Base-by-base conservation (phyloP, 441 rosid genomes). In the Syzygium syzygioides region DNA sequence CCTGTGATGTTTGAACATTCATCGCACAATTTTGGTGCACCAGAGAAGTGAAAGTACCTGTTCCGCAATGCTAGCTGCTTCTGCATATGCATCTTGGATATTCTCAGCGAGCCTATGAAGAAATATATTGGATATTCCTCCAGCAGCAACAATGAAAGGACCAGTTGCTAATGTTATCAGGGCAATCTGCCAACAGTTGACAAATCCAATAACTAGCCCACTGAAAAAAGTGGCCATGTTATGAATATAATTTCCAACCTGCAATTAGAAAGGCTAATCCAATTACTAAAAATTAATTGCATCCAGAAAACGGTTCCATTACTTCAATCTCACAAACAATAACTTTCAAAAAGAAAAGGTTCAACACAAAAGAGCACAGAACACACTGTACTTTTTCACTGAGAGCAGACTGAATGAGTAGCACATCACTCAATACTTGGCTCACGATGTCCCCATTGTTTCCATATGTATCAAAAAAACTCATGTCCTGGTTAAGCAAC, bases 231-330 rank as follows among this genome's bases (percentile, higher is more conserved):
- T 98, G 87, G 99, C 99, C 99, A 98, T 98, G 92, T 98, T 98
- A 93, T 98, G 99, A 86, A 98, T 97, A 92, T 98, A 98, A 92
- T 98, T 98, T 86, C 99, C 99, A 90, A 98, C 99, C 99, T 98
- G 95, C 91, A 91, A 28, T 85, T 88, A 85, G 76, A 90, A 91
- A 79, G 60, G 89, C 57, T 91, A 88, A 89, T 87, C 50, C 90
- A 71, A 76, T 85, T 48, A 87, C 91, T 45, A 23, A 76, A 76
- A 76, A 12, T 25, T 34, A 34, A 23, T 45, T 41, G 50, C n/a
- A 41, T 76, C 17, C 1, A 76, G 52, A 76, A 34, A 41, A 23
- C 23, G 28, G 50, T 76, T 37, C 83, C 83, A 76, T 76, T 37
- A 41, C 52, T 76, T 76, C n/a, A 76, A n/a, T 76, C 83, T 45